A percentile compares a stretch with the other conserved stretches of the same genome.
Evolutionary conservation across 2,329 filamentous ascomycete genomes (phyloP).

Genomic region (Alternaria rosae): DNA sequence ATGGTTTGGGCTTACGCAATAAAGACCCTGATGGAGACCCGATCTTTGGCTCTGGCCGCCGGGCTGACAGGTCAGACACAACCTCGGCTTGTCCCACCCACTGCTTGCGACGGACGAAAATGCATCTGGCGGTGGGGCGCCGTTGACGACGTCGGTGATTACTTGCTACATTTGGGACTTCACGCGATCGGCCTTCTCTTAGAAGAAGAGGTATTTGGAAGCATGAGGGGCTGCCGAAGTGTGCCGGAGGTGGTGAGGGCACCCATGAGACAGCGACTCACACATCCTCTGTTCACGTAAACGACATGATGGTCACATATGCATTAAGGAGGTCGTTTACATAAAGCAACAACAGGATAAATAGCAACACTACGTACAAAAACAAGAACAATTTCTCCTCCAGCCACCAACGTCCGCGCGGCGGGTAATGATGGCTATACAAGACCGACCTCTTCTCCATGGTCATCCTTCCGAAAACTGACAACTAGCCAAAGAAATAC

Average conservation of each 20-base stretch:
- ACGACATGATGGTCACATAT: not conserved
- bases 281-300: not conserved
- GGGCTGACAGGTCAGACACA: not conserved
- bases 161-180: not conserved
- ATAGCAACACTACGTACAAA: conserved; percentile 3
- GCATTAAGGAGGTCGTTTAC: not conserved
- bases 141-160: conserved; percentile 1
- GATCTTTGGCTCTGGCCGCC: not conserved
- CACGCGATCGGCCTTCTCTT: not conserved
- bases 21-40: not conserved
- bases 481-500: conserved; percentile 15
- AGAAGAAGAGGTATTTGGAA: not conserved
- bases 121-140: not conserved
- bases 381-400: not conserved
- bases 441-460: conserved; percentile 14
- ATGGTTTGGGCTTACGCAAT: not conserved
- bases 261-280: not conserved
- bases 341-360: not conserved
- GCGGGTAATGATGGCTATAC: conserved; percentile 15
- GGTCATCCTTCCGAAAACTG: conserved; percentile 6
- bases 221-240: not conserved
- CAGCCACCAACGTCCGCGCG: conserved; percentile 6
- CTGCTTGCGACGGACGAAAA: not conserved
- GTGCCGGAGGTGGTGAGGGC: not conserved
- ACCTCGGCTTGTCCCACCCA: conserved; percentile 7